A percentile compares a stretch with the other conserved stretches of the same genome.
phyloP scores from a whole-genome alignment of 2,329 filamentous ascomycete species.

The Penicillium sp. region DNA sequence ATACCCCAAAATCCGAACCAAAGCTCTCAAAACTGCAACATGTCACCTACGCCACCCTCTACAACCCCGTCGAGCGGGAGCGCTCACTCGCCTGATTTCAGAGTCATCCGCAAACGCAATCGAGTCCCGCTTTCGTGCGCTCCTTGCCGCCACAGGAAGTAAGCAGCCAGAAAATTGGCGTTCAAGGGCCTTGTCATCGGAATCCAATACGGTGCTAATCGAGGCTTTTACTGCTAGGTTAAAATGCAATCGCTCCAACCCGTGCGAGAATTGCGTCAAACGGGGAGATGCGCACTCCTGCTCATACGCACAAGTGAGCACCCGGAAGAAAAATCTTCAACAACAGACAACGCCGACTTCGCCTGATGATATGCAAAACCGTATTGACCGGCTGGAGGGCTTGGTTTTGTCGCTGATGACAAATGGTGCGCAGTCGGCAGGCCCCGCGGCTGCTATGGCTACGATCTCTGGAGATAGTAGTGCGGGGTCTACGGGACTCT shows the following conservation, averaged over 20 bases:
- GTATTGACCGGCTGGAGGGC: slow-evolving; percentile 91
- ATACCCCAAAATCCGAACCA: neutral
- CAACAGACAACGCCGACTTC: slow-evolving; percentile 59
- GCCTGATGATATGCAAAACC: slow-evolving; percentile 97
- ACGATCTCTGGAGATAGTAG: slow-evolving; percentile 50
- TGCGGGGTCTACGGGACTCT: slow-evolving; percentile 38
- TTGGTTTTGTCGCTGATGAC: slow-evolving; percentile 93
- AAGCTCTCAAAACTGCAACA: slow-evolving; percentile 3
- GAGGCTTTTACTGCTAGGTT: slow-evolving; percentile 49
- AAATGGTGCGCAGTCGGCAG: slow-evolving; percentile 67
- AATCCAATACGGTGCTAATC: neutral
- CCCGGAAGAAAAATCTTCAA: slow-evolving; percentile 67
- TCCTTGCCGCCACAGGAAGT: slow-evolving; percentile 91
- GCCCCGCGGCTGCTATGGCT: slow-evolving; percentile 60
- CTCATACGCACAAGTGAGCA: slow-evolving; percentile 70
- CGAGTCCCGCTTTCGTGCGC: slow-evolving; percentile 88
- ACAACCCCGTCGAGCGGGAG: slow-evolving; percentile 73
- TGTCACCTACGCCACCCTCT: slow-evolving; percentile 44
- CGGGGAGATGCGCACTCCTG: slow-evolving; percentile 78
- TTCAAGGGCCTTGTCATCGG: neutral
- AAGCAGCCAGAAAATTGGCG: slow-evolving; percentile 33
- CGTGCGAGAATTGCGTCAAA: slow-evolving; percentile 93
- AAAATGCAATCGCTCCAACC: slow-evolving; percentile 90
- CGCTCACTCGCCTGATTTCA: slow-evolving; percentile 78
- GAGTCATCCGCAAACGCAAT: slow-evolving; percentile 88